Conservation (phyloP, 768 basidiomycete genomes). For the Leccinum barrowsii region DNA sequence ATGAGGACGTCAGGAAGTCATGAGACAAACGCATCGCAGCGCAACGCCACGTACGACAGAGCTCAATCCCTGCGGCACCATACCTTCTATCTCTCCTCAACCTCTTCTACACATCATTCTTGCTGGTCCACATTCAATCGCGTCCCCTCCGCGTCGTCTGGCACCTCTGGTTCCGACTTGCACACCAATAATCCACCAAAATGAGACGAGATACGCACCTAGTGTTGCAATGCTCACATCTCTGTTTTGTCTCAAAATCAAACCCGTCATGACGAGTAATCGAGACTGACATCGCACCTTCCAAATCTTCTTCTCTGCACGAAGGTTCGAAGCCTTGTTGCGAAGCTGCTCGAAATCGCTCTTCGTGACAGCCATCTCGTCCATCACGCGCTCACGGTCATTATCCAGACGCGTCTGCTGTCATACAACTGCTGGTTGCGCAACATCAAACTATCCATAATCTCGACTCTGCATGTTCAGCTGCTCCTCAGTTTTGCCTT, state of each 20-base stretch:
- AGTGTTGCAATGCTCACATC: too few species aligned
- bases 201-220: too few species aligned
- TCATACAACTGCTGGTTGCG: conserved; percentile 49
- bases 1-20: too few species aligned
- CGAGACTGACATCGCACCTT: conserved; percentile 51
- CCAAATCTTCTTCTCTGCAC: conserved; percentile 92
- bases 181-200: too few species aligned
- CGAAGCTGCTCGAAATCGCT: conserved; percentile 71
- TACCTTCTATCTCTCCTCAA: too few species aligned
- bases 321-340: conserved; percentile 82
- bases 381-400: conserved; percentile 65
- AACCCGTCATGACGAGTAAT: neutral
- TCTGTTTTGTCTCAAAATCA: neutral
- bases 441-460: conserved; percentile 51
- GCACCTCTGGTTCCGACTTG: too few species aligned
- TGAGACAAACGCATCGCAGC: too few species aligned
- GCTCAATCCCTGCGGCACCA: too few species aligned
- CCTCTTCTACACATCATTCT: too few species aligned
- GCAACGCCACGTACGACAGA: too few species aligned
- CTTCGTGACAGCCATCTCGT: conserved; percentile 59
- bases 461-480: conserved; percentile 58
- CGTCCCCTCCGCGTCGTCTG: too few species aligned
- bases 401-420: conserved; percentile 71
- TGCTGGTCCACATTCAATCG: too few species aligned
- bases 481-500: conserved; percentile 69